Percentiles rank a stretch among this genome's conserved stretches.
Evolutionary conservation across 75 land plant genomes (phyloP).

Genomic region (Selaginella tamariscina): DNA sequence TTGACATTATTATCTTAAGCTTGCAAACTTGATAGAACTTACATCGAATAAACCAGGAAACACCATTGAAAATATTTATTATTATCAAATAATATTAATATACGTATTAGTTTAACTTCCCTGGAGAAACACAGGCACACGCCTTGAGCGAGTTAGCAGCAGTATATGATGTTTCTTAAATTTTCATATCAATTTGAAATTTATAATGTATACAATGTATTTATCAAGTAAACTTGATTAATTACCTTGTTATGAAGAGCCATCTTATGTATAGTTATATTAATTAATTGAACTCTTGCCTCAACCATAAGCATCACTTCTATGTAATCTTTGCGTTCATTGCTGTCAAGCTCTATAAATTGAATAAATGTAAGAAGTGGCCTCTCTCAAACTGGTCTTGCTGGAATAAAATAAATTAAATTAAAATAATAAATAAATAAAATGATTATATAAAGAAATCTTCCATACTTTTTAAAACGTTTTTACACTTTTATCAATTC

Average conservation of each 20-base stretch:
- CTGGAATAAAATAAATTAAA: too few relatives aligned
- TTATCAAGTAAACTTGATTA: not conserved
- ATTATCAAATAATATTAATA: not conserved
- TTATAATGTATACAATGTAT: not conserved
- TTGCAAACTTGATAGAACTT: too few relatives aligned
- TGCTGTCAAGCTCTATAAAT: conserved; percentile 53
- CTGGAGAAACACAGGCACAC: not conserved
- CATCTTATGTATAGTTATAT: not conserved
- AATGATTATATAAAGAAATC: too few relatives aligned
- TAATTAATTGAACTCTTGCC: conserved; percentile 50
- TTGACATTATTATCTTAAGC: too few relatives aligned
- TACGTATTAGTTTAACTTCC: not conserved
- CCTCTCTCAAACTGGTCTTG: conserved; percentile 82
- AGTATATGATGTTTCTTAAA: too few relatives aligned
- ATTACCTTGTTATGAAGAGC: conserved; percentile 57
- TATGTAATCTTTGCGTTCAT: conserved; percentile 69
- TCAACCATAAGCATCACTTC: conserved; percentile 58
- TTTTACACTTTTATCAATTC: too few relatives aligned
- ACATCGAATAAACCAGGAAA: too few relatives aligned
- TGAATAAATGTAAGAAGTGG: conserved; percentile 82
- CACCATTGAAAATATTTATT: too few relatives aligned
- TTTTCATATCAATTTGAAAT: too few relatives aligned
- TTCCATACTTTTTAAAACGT: too few relatives aligned
- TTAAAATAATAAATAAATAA: too few relatives aligned
- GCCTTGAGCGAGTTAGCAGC: too few relatives aligned